Percentiles rank a stretch among this genome's conserved stretches.
Conservation (phyloP, 805 yeast species). For the Nakazawaea pomicola region DNA sequence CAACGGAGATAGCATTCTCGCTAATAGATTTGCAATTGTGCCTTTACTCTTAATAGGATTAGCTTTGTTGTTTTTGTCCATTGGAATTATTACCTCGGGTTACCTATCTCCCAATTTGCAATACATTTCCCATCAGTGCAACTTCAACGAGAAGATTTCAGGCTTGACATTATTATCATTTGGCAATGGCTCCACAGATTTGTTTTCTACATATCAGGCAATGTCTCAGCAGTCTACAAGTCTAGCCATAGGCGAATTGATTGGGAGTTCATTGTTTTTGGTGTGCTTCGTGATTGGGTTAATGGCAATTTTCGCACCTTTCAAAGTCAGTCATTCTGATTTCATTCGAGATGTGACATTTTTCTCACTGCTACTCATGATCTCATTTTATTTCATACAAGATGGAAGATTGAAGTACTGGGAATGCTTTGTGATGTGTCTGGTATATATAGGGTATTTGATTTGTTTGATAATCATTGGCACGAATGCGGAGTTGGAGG, state of each 20-base stretch:
- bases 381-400: conserved; percentile 46
- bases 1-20: neutral
- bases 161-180: conserved; percentile 86
- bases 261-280: conserved; percentile 52
- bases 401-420: conserved; percentile 50
- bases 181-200: conserved; percentile 92
- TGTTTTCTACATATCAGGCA: conserved; percentile 79
- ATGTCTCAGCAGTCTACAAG: conserved; percentile 60
- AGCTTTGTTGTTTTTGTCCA: conserved; percentile 47
- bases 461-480: conserved; percentile 31
- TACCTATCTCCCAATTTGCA: conserved; percentile 76
- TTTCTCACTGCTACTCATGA: conserved; percentile 44
- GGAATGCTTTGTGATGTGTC: conserved; percentile 56
- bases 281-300: conserved; percentile 47
- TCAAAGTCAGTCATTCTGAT: conserved; percentile 42
- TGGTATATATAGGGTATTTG: conserved; percentile 56
- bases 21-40: conserved; percentile 6
- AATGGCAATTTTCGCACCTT: conserved; percentile 39
- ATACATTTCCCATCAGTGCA: conserved; percentile 54
- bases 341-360: conserved; percentile 61
- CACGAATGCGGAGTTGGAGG: conserved; percentile 23
- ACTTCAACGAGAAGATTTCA: conserved; percentile 69
- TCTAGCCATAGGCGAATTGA: conserved; percentile 47
- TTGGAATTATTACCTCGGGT: conserved; percentile 81
- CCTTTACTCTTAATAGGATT: conserved; percentile 14